These are phyloP conservation scores for Euptelea pleiosperma DNA, from an alignment of 164 flowering plant genomes.

Conservation along the genomic window DNA sequence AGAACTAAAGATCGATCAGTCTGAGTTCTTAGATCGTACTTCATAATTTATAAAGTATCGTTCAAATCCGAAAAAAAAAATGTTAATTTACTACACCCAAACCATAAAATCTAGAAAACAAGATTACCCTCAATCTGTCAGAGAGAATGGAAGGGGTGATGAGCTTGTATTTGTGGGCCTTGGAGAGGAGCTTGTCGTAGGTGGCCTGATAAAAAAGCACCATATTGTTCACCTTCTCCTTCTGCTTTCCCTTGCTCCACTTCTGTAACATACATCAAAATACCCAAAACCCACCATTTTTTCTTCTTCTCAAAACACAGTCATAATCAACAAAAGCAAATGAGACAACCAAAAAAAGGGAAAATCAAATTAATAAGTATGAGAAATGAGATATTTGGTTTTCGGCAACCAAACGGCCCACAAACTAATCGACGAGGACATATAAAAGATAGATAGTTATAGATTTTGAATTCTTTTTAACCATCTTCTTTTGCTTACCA, in stretches of 20 bases:
- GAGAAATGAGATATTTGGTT: no score
- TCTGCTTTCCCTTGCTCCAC: slow-evolving; percentile 24
- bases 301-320: not conserved
- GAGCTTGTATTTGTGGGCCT: slow-evolving; percentile 21
- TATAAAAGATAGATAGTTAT: not conserved
- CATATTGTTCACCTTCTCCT: slow-evolving; percentile 24
- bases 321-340: not conserved
- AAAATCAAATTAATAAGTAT: no score
- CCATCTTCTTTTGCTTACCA: slow-evolving; percentile 19
- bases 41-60: no score
- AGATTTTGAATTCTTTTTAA: not conserved
- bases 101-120: not conserved
- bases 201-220: slow-evolving; percentile 18
- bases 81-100: no score
- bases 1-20: no score
- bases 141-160: slow-evolving; percentile 19
- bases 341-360: no score
- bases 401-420: no score
- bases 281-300: not conserved
- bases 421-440: no score
- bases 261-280: slow-evolving; percentile 10
- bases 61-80: not conserved
- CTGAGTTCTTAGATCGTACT: no score
- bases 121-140: slow-evolving; percentile 19
- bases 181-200: slow-evolving; percentile 17